Conservation (phyloP, 2,329 filamentous ascomycete genomes). For the Lomentospora prolificans region DNA sequence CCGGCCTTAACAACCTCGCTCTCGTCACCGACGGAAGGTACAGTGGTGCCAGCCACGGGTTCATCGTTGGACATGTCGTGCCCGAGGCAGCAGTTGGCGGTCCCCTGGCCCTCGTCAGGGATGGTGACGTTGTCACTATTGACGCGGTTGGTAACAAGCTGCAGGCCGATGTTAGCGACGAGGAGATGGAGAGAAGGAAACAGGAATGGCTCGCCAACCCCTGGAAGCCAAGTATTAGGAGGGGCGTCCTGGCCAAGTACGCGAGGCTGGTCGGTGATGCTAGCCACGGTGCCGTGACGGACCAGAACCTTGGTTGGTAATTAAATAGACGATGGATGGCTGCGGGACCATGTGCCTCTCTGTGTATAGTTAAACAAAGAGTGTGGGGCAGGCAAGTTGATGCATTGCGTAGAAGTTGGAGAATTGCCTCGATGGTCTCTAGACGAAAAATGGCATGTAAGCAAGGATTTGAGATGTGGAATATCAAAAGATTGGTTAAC, state of each 20-base stretch:
- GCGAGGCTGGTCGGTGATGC: conserved; percentile 80
- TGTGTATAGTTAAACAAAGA: not conserved
- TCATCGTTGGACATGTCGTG: conserved; percentile 87
- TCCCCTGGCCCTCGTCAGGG: conserved; percentile 70
- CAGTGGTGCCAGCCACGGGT: conserved; percentile 78
- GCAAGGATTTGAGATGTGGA: too few species aligned
- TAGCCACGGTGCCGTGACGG: conserved; percentile 82
- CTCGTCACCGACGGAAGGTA: conserved; percentile 90
- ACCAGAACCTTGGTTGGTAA: conserved; percentile 28
- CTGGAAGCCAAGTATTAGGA: conserved; percentile 62
- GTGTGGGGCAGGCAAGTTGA: not conserved
- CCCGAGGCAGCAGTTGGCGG: conserved; percentile 86
- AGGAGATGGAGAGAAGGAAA: conserved; percentile 57
- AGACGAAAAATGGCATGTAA: not conserved
- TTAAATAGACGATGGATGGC: not conserved
- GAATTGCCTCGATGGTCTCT: not conserved
- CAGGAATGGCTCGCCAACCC: conserved; percentile 51
- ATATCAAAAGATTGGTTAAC: too few species aligned
- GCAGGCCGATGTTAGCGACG: conserved; percentile 52
- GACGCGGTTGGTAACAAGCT: conserved; percentile 75
- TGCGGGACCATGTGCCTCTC: not conserved
- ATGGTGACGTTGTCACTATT: conserved; percentile 80
- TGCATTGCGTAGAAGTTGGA: not conserved
- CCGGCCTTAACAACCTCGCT: conserved; percentile 75
- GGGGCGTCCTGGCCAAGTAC: conserved; percentile 86